Conservation (phyloP, 2,329 filamentous ascomycete species). For the Fusarium brachygibbosum region DNA sequence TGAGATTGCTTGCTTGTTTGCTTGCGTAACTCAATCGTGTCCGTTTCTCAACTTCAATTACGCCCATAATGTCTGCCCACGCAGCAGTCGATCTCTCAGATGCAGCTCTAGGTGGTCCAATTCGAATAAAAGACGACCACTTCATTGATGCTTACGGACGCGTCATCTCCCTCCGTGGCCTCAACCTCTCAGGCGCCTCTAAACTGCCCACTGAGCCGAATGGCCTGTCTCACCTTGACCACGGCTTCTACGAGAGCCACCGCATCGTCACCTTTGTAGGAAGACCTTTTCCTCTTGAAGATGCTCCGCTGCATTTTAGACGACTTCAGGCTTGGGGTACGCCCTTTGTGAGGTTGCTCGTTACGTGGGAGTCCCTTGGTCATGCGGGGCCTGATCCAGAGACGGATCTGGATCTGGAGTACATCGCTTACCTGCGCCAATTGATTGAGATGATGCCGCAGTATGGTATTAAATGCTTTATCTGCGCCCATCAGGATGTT, state of each 20-base stretch:
- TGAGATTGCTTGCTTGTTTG: neutral
- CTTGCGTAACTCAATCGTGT: slow-evolving; percentile 37
- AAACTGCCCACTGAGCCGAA: slow-evolving; percentile 57
- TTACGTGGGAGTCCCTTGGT: slow-evolving; percentile 60
- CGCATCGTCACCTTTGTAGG: slow-evolving; percentile 57
- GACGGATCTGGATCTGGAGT: slow-evolving; percentile 55
- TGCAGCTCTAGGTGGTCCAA: slow-evolving; percentile 52
- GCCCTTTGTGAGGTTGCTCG: slow-evolving; percentile 57
- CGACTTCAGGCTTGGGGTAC: slow-evolving; percentile 57
- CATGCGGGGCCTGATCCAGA: slow-evolving; percentile 52
- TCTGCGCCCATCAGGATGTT: slow-evolving; percentile 60
- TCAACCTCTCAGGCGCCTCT: slow-evolving; percentile 59
- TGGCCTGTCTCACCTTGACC: slow-evolving; percentile 56
- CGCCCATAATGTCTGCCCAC: slow-evolving; percentile 36
- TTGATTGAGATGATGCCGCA: slow-evolving; percentile 56
- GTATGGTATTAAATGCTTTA: slow-evolving; percentile 58
- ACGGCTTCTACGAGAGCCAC: slow-evolving; percentile 58
- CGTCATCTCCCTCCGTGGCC: slow-evolving; percentile 56
- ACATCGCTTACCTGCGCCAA: slow-evolving; percentile 55
- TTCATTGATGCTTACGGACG: slow-evolving; percentile 57
- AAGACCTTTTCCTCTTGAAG: slow-evolving; percentile 55
- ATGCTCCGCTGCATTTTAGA: slow-evolving; percentile 57
- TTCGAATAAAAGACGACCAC: slow-evolving; percentile 47
- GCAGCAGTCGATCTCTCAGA: slow-evolving; percentile 55
- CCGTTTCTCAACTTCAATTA: slow-evolving; percentile 21